Percentiles rank a stretch among this genome's conserved stretches.
Evolutionary conservation across 1,139 yeast species (phyloP).

Genomic region (Schizosaccharomyces versatilis): DNA sequence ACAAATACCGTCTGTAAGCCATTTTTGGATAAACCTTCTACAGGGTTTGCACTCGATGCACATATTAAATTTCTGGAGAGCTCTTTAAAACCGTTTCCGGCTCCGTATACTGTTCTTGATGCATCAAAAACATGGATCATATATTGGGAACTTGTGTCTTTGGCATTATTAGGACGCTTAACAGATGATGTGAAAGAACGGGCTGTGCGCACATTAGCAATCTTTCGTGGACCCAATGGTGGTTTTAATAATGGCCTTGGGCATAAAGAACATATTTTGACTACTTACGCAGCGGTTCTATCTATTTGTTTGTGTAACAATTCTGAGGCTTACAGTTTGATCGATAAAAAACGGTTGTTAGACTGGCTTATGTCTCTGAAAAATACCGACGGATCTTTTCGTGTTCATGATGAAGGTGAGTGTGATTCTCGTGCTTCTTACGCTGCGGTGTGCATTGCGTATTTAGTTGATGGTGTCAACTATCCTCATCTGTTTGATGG

Average conservation of each 20-base stretch:
- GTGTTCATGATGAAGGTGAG: constrained; percentile 63
- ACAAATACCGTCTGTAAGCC: too few species aligned
- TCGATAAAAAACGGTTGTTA: constrained; percentile 30
- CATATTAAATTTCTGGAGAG: constrained; percentile 26
- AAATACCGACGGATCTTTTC: constrained; percentile 46
- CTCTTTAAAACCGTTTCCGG: constrained; percentile 29
- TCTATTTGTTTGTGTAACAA: constrained; percentile 37
- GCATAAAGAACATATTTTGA: constrained; percentile 67
- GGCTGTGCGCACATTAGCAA: constrained; percentile 17
- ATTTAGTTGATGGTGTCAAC: constrained; percentile 40
- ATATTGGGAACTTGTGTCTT: constrained; percentile 59
- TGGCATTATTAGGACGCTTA: constrained; percentile 23
- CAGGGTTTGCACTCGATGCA: constrained; percentile 10
- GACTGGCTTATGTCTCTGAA: constrained; percentile 49
- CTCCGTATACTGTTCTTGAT: constrained; percentile 33
- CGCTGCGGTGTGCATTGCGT: constrained; percentile 60
- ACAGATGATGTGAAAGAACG: constrained; percentile 14
- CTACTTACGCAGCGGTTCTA: constrained; percentile 58
- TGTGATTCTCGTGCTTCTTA: constrained; percentile 68
- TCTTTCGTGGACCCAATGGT: constrained; percentile 20
- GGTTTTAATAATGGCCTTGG: constrained; percentile 73
- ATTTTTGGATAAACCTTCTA: too few species aligned
- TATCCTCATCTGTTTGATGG: constrained; percentile 32
- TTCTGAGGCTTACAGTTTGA: constrained; percentile 21
- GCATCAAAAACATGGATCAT: constrained; percentile 82